These are phyloP conservation scores for Plectosphaerella plurivora DNA, from an alignment of 2,329 filamentous ascomycete genomes.

Conservation along the genomic window DNA sequence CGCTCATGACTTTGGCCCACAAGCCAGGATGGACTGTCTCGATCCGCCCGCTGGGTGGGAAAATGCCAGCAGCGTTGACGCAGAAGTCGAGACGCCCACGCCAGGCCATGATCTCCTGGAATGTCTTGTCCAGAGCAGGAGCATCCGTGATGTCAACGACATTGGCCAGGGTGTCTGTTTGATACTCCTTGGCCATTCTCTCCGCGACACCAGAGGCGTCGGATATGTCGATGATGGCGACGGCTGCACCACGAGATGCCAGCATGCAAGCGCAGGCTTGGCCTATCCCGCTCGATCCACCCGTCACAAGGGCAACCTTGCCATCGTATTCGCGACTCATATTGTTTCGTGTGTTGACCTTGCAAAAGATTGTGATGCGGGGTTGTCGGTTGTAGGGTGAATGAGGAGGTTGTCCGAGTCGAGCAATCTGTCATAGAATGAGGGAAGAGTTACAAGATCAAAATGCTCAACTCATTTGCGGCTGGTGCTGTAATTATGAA, in stretches of 20 bases:
- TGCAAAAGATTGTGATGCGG: too few relatives aligned
- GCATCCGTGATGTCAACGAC: too few relatives aligned
- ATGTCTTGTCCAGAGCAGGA: too few relatives aligned
- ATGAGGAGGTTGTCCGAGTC: too few relatives aligned
- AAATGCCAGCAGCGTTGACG: conserved; percentile 13
- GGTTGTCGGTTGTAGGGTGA: too few relatives aligned
- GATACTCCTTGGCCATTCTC: neutral
- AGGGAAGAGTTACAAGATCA: too few relatives aligned
- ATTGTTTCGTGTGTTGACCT: too few relatives aligned
- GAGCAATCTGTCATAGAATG: too few relatives aligned
- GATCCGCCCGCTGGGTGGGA: conserved; percentile 9
- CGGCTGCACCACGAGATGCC: conserved; percentile 50
- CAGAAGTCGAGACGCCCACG: conserved; percentile 12
- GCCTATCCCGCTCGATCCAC: conserved; percentile 7
- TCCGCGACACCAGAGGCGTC: conserved; percentile 11
- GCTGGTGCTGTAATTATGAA: too few relatives aligned
- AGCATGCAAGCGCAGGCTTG: conserved; percentile 52
- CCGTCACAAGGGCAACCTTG: conserved; percentile 6
- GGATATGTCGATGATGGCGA: conserved; percentile 20
- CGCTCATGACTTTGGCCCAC: neutral
- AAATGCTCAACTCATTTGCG: too few relatives aligned
- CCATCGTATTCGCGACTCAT: neutral
- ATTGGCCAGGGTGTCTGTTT: too few relatives aligned
- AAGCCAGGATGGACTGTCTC: conserved; percentile 7
- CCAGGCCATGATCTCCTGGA: conserved; percentile 9